phyloP scores from a whole-genome alignment of 441 rosid species.

The Geranium incanum region DNA sequence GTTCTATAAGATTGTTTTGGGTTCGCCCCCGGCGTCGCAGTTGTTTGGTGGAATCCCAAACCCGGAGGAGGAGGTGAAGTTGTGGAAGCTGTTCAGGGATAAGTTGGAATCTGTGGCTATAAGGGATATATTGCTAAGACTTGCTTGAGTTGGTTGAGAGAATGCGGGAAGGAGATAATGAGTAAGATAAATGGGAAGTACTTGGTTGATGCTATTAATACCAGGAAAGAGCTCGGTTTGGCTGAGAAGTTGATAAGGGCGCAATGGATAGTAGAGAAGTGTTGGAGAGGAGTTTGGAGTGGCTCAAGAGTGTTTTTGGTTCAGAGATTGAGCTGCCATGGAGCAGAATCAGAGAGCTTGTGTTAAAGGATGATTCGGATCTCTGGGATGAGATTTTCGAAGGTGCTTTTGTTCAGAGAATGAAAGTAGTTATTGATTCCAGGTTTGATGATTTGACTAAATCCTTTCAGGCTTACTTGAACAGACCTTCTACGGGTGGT shows the following conservation, averaged over 20 bases:
- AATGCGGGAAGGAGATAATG: slow-evolving; percentile 52
- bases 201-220: slow-evolving; percentile 55
- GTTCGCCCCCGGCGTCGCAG: slow-evolving; percentile 88
- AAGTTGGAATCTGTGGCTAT: slow-evolving; percentile 55
- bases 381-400: slow-evolving; percentile 98
- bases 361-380: slow-evolving; percentile 75
- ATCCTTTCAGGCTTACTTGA: slow-evolving; percentile 64
- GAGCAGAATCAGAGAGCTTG: slow-evolving; percentile 88
- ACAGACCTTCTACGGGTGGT: slow-evolving; percentile 77
- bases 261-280: slow-evolving; percentile 84
- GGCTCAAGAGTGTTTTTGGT: slow-evolving; percentile 89
- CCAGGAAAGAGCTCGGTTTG: slow-evolving; percentile 66
- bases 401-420: slow-evolving; percentile 83
- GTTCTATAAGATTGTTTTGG: slow-evolving; percentile 71
- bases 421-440: slow-evolving; percentile 59
- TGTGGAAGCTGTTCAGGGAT: slow-evolving; percentile 88
- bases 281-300: slow-evolving; percentile 77
- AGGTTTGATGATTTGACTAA: slow-evolving; percentile 57
- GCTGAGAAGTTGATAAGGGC: slow-evolving; percentile 74
- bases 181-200: slow-evolving; percentile 58
- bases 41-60: slow-evolving; percentile 89
- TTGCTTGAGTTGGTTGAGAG: slow-evolving; percentile 74
- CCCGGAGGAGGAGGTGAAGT: slow-evolving; percentile 80
- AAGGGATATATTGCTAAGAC: slow-evolving; percentile 48
- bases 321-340: slow-evolving; percentile 94